Percentiles rank a stretch among this genome's conserved stretches.
Conservation (phyloP, 164 flowering plant genomes). For the Stephania japonica region DNA sequence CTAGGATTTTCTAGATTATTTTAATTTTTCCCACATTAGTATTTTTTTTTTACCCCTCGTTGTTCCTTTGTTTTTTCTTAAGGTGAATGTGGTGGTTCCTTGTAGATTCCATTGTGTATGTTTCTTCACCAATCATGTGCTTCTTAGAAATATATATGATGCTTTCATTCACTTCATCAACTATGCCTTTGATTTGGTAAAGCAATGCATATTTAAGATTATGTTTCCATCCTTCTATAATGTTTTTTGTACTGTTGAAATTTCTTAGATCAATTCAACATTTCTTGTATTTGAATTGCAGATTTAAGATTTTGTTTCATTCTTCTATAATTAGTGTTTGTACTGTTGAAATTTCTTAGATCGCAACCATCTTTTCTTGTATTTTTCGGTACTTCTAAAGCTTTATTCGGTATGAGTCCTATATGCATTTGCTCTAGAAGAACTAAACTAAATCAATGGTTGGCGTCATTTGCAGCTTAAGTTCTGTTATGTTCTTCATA, state of each 20-base stretch:
- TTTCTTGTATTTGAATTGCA: background rate
- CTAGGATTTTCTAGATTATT: background rate
- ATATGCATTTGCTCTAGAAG: no score
- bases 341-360: background rate
- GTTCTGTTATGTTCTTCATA: no score
- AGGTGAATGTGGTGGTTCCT: background rate
- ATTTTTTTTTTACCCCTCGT: background rate
- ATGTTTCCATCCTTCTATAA: background rate
- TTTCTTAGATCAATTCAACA: background rate
- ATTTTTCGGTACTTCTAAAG: no score
- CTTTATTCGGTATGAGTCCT: no score
- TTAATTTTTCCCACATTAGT: background rate
- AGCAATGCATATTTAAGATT: background rate
- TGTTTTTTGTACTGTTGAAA: background rate
- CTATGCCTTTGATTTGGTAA: background rate
- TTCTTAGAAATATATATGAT: background rate
- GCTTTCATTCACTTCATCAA: background rate
- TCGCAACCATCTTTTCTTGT: background rate
- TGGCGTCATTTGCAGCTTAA: no score
- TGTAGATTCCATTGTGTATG: background rate
- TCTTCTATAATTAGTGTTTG: background rate
- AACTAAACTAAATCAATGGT: no score
- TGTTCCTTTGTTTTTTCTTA: background rate
- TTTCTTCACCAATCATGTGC: background rate
- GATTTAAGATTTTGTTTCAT: background rate